Conservation (phyloP, 2,329 filamentous ascomycete genomes). For the Alternaria sp. region DNA sequence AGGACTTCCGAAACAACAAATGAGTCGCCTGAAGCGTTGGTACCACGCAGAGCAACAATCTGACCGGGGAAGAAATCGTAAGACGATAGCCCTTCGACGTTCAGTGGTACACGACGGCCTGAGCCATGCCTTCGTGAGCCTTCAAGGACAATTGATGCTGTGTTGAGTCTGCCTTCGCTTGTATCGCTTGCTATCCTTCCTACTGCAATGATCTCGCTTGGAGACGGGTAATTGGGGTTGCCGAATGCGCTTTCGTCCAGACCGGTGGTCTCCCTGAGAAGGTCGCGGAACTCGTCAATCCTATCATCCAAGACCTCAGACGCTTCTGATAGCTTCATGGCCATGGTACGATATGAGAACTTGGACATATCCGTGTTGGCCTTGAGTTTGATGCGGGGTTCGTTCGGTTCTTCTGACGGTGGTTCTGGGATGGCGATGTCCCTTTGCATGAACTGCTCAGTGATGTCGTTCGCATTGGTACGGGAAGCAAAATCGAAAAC, state of each 20-base stretch:
- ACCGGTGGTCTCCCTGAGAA: slow-evolving; percentile 76
- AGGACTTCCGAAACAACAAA: slow-evolving; percentile 83
- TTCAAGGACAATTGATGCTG: slow-evolving; percentile 85
- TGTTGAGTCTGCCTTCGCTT: slow-evolving; percentile 84
- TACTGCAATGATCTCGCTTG: slow-evolving; percentile 85
- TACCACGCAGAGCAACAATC: slow-evolving; percentile 85
- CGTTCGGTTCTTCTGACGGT: slow-evolving; percentile 74
- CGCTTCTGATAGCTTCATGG: slow-evolving; percentile 91
- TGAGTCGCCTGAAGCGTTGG: slow-evolving; percentile 83
- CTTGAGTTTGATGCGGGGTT: slow-evolving; percentile 82
- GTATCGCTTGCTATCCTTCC: slow-evolving; percentile 91
- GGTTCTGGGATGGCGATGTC: slow-evolving; percentile 73
- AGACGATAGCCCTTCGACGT: slow-evolving; percentile 71
- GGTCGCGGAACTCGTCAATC: slow-evolving; percentile 85
- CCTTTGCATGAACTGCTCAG: slow-evolving; percentile 80
- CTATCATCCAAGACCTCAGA: slow-evolving; percentile 94
- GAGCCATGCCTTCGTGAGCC: slow-evolving; percentile 84
- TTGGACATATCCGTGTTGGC: slow-evolving; percentile 90
- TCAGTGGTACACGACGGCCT: slow-evolving; percentile 81
- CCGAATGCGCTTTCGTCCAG: slow-evolving; percentile 84
- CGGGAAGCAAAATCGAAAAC: slow-evolving; percentile 77
- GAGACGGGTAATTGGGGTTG: slow-evolving; percentile 84
- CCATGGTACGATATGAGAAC: slow-evolving; percentile 88
- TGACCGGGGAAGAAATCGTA: slow-evolving; percentile 95
- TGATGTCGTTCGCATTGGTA: slow-evolving; percentile 77